phyloP scores from a whole-genome alignment of 768 basidiomycete genomes.

The Neoboletus subvelutipes region DNA sequence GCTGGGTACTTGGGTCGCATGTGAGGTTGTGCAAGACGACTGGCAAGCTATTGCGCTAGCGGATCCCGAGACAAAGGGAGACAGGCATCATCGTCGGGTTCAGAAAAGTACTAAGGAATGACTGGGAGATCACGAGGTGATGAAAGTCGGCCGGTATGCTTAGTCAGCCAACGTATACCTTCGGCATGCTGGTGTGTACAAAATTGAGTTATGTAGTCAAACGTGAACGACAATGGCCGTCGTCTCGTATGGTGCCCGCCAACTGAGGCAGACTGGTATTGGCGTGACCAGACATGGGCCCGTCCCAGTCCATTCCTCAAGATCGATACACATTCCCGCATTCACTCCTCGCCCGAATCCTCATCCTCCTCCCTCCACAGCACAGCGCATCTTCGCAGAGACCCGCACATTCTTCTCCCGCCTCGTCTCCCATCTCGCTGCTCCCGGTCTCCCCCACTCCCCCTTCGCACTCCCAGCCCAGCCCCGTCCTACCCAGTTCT shows the following conservation, averaged over 20 bases:
- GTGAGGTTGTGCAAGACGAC: no score
- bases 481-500: slow-evolving; percentile 14
- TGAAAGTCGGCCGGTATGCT: no score
- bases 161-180: slow-evolving; percentile 21
- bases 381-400: slow-evolving; percentile 49
- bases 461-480: slow-evolving; percentile 14
- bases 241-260: slow-evolving; percentile 27
- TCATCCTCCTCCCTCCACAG: slow-evolving; percentile 31
- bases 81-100: no score
- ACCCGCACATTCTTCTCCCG: slow-evolving; percentile 55
- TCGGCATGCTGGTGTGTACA: slow-evolving; percentile 18
- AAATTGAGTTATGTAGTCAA: no score
- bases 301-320: slow-evolving; percentile 15
- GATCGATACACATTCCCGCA: slow-evolving; percentile 48
- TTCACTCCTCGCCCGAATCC: slow-evolving; percentile 26
- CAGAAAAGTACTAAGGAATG: no score
- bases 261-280: slow-evolving; percentile 27
- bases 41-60: no score
- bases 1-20: no score
- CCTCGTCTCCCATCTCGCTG: slow-evolving; percentile 55
- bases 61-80: no score
- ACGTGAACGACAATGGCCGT: slow-evolving; percentile 23
- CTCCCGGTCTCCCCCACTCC: slow-evolving; percentile 47
- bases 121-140: no score
- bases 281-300: neutral